These are phyloP conservation scores for Ustilago trichophora DNA, from an alignment of 1,284 basidiomycete genomes.

Conservation along the genomic window DNA sequence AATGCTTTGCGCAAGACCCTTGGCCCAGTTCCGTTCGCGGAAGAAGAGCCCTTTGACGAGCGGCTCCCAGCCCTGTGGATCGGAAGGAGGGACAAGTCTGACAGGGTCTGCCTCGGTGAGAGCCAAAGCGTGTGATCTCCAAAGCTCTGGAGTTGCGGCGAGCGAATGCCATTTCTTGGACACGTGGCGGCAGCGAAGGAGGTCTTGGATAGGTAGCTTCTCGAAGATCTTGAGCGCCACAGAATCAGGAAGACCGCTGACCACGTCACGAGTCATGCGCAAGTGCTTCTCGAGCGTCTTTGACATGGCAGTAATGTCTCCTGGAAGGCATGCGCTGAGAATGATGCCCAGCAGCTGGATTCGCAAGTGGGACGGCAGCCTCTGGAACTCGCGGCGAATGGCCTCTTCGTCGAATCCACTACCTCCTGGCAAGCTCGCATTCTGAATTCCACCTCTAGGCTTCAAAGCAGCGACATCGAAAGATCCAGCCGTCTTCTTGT, in stretches of 20 bases:
- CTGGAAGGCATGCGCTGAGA: conserved; percentile 49
- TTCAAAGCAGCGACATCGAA: conserved; percentile 22
- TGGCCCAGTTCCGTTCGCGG: conserved; percentile 82
- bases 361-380: conserved; percentile 34
- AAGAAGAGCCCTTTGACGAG: conserved; percentile 83
- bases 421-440: not conserved
- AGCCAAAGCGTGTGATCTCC: conserved; percentile 78
- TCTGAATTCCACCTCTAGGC: not conserved
- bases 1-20: conserved; percentile 76
- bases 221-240: conserved; percentile 76
- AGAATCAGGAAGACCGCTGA: conserved; percentile 77
- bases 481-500: conserved; percentile 18
- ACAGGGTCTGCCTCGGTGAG: conserved; percentile 79
- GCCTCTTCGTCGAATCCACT: conserved; percentile 45
- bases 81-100: conserved; percentile 29
- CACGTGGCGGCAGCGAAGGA: conserved; percentile 70
- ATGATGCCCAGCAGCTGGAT: conserved; percentile 50
- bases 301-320: conserved; percentile 50
- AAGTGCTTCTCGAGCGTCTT: conserved; percentile 79
- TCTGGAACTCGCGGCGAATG: conserved; percentile 36
- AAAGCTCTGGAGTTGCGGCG: conserved; percentile 77
- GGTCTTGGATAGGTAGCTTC: conserved; percentile 74
- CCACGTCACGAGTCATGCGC: conserved; percentile 80
- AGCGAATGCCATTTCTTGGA: conserved; percentile 79
- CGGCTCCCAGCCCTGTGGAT: conserved; percentile 69